Evolutionary conservation across 495 filamentous ascomycete species (phyloP), one percentile per base, ranked within the genome.

Genomic region (Terfezia boudieri): DNA sequence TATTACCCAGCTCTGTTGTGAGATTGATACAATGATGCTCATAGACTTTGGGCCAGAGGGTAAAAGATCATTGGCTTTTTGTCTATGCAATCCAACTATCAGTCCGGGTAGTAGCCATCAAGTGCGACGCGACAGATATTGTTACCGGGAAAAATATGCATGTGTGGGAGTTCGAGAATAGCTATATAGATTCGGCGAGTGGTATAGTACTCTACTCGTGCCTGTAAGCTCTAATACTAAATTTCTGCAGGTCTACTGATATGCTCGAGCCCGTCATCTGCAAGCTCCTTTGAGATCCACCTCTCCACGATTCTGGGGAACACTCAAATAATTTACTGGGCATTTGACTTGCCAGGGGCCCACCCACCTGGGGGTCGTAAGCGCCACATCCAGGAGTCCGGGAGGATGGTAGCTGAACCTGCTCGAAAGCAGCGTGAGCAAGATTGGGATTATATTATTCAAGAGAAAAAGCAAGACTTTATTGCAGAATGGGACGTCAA

Each of bases 391-490:
- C 12, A 14, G 14, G 17, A 14, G 14, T 14, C 14, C 17, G 17
- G 12, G 3, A 9, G 14, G 14, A 46, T 14, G 17, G 17, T 14
- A 14, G 41, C 8, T 8, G 14, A 14, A 14, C 17, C 41, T 20
- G 53, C 53, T 43, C 56, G 53, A 9, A 55, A 55, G 43, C 55
- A 46, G 14, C 53, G 22, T 48, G 57, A 51, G 23, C 55, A 61
- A 50, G 60, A 61, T 12, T 65, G 62, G 62, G 51, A 59, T 36
- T 57, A 56, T 10, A 51, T 53, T 10, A 58, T 65, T 41, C 55
- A 56, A 16, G 62, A 64, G 41, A 55, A 57, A 46, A 62, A 64
- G 43, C 62, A 64, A 55, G 62, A 65, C 53, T 65, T 59, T 53
- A 61, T 65, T 59, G 59, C 56, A 26, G 62, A 65, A 52, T 56